Evolutionary conservation across 495 filamentous ascomycete genomes (phyloP).

Genomic region (Bryoglossum gracile): DNA sequence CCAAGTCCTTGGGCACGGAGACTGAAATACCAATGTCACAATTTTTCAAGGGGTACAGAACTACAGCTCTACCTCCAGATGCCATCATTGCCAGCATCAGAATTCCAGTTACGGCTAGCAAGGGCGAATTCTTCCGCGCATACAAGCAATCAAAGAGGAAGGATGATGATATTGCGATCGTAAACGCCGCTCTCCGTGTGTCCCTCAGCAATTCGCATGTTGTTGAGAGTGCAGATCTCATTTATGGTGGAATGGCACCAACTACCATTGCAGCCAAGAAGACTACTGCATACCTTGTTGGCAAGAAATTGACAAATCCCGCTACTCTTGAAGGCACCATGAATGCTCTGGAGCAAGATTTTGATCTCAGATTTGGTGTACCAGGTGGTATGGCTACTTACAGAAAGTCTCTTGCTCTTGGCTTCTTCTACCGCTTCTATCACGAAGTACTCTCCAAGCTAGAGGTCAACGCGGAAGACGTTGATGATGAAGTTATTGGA

Average conservation of each 20-base stretch:
- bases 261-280: slow-evolving; percentile 77
- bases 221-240: slow-evolving; percentile 65
- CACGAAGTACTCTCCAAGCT: slow-evolving; percentile 52
- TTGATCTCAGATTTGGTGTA: slow-evolving; percentile 76
- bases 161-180: slow-evolving; percentile 96
- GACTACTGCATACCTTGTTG: slow-evolving; percentile 59
- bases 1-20: slow-evolving; percentile 62
- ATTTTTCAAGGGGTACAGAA: slow-evolving; percentile 89
- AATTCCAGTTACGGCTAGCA: slow-evolving; percentile 65
- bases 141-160: slow-evolving; percentile 96
- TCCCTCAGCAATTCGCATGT: slow-evolving; percentile 54
- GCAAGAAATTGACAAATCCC: slow-evolving; percentile 72
- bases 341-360: slow-evolving; percentile 79
- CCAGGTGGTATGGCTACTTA: slow-evolving; percentile 96
- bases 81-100: slow-evolving; percentile 79
- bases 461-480: slow-evolving; percentile 33
- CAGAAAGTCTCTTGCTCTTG: slow-evolving; percentile 78
- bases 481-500: slow-evolving; percentile 52
- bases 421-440: slow-evolving; percentile 87
- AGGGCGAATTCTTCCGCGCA: slow-evolving; percentile 59
- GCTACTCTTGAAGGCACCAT: slow-evolving; percentile 81
- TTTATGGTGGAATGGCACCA: slow-evolving; percentile 88
- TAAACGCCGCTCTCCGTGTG: slow-evolving; percentile 74
- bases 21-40: slow-evolving; percentile 81
- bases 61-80: slow-evolving; percentile 72